These are phyloP conservation scores for Clitopilus passeckerianus DNA, from an alignment of 768 basidiomycete species.

Conservation along the genomic window DNA sequence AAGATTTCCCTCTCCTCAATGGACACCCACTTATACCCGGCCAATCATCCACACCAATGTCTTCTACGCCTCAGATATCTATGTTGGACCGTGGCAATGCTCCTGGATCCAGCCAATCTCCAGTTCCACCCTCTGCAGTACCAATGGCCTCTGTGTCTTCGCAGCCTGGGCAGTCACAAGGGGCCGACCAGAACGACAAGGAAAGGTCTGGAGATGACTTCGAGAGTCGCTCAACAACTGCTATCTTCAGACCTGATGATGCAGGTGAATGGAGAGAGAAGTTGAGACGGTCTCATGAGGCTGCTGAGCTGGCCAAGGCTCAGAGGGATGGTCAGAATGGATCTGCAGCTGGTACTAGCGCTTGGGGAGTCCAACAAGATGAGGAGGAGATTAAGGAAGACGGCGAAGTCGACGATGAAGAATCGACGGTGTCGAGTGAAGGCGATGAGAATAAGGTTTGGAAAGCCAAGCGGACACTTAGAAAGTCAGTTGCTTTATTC, in stretches of 20 bases:
- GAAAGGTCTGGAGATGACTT: slow-evolving; percentile 28
- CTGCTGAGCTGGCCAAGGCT: slow-evolving; percentile 46
- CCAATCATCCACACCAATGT: slow-evolving; percentile 42
- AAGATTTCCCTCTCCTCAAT: slow-evolving; percentile 67
- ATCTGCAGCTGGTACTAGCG: slow-evolving; percentile 24
- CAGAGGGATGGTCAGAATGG: slow-evolving; percentile 31
- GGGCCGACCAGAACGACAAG: slow-evolving; percentile 30
- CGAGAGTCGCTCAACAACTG: slow-evolving; percentile 57
- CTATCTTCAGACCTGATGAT: slow-evolving; percentile 86
- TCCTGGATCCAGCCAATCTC: slow-evolving; percentile 35
- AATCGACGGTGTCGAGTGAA: slow-evolving; percentile 59
- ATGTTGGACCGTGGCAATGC: slow-evolving; percentile 50
- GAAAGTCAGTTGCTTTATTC: slow-evolving; percentile 62
- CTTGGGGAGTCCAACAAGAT: slow-evolving; percentile 52
- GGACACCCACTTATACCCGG: slow-evolving; percentile 52
- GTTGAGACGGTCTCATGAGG: slow-evolving; percentile 60
- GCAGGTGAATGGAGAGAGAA: slow-evolving; percentile 85
- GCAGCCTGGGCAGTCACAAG: slow-evolving; percentile 24
- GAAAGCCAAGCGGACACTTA: slow-evolving; percentile 81
- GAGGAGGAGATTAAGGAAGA: slow-evolving; percentile 73
- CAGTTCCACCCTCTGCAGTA: slow-evolving; percentile 18
- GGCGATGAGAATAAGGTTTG: slow-evolving; percentile 72
- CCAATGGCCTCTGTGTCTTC: slow-evolving; percentile 25
- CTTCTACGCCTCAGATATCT: slow-evolving; percentile 34
- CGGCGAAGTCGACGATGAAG: slow-evolving; percentile 60